A percentile compares a stretch with the other conserved stretches of the same genome.
Conservation (phyloP, 441 rosid species). For the Biscutella auriculata region DNA sequence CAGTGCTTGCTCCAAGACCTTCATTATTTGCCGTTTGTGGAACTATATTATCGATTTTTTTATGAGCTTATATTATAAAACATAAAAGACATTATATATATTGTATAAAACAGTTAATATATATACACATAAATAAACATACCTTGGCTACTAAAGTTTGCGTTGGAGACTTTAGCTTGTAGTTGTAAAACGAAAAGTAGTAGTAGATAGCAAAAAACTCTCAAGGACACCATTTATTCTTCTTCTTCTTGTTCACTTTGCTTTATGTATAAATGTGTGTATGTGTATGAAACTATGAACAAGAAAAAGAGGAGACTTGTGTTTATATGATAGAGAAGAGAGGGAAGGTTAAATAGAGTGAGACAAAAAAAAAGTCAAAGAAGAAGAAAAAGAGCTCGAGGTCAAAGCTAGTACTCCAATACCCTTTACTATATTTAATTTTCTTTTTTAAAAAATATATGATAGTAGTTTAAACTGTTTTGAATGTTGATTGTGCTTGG, state of each 20-base stretch:
- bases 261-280: neutral
- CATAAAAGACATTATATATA: neutral
- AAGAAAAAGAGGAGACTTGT: neutral
- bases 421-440: neutral
- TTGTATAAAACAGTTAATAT: no score
- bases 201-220: conserved; percentile 7
- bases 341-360: neutral
- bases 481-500: conserved; percentile 7
- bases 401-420: conserved; percentile 25
- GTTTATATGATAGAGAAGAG: neutral
- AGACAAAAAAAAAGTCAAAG: conserved; percentile 24
- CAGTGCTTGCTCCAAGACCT: neutral
- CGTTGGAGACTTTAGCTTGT: conserved; percentile 10
- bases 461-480: conserved; percentile 7
- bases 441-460: neutral
- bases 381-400: conserved; percentile 15
- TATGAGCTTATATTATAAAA: neutral
- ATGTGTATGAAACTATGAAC: neutral
- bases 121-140: neutral
- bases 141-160: conserved; percentile 13
- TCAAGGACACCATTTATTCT: conserved; percentile 16
- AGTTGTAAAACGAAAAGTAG: conserved; percentile 7
- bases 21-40: neutral
- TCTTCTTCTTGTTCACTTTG: neutral
- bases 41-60: neutral